Evolutionary conservation across 2,329 filamentous ascomycete genomes (phyloP).

Genomic region (Drechmeria coniospora): DNA sequence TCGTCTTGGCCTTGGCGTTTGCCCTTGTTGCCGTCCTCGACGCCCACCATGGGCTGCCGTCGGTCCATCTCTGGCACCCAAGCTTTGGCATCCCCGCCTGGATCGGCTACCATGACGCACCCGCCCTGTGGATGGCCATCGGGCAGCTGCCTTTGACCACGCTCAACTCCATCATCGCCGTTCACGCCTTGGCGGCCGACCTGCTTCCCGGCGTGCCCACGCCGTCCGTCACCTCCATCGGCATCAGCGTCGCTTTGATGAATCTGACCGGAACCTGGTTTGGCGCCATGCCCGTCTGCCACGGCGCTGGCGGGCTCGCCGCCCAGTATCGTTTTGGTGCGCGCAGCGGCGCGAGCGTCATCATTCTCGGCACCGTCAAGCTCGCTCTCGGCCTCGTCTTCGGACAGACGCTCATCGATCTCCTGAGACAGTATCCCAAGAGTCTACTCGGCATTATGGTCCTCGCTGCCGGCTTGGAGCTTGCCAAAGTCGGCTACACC

Average conservation of each 20-base stretch:
- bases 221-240: conserved; percentile 61
- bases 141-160: conserved; percentile 84
- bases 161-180: conserved; percentile 83
- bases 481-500: conserved; percentile 71
- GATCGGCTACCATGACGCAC: conserved; percentile 13
- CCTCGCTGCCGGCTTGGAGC: conserved; percentile 72
- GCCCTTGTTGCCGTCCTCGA: conserved; percentile 29
- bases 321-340: conserved; percentile 87
- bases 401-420: conserved; percentile 54
- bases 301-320: conserved; percentile 80
- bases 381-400: conserved; percentile 60
- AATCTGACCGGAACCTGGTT: conserved; percentile 83
- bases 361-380: conserved; percentile 65
- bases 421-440: conserved; percentile 60
- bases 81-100: conserved; percentile 21
- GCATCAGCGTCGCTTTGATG: conserved; percentile 67
- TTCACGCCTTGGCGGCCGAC: conserved; percentile 62
- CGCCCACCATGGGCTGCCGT: conserved; percentile 25
- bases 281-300: conserved; percentile 88
- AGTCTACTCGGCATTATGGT: conserved; percentile 77
- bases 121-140: conserved; percentile 45
- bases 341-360: conserved; percentile 68
- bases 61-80: conserved; percentile 46
- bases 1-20: conserved; percentile 51
- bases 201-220: conserved; percentile 53